These are phyloP conservation scores for Aspergillus pseudonomiae DNA, from an alignment of 2,329 filamentous ascomycete genomes.

Conservation along the genomic window DNA sequence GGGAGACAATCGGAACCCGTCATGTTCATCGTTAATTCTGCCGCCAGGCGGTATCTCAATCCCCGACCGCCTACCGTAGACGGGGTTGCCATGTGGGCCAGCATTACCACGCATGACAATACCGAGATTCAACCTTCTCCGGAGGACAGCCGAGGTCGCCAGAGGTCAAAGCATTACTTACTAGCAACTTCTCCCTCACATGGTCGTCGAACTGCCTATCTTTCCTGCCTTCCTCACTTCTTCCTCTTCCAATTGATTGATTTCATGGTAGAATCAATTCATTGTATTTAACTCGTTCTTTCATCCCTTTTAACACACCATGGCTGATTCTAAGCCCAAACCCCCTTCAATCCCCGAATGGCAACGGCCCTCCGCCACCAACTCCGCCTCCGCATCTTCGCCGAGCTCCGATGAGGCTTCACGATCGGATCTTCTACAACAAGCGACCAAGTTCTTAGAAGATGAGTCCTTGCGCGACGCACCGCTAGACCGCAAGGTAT, in stretches of 20 bases:
- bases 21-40: not conserved
- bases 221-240: not conserved
- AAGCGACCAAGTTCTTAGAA: conserved; percentile 75
- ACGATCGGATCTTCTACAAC: conserved; percentile 56
- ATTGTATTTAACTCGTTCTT: not conserved
- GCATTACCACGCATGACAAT: conserved; percentile 2
- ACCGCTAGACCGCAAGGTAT: conserved; percentile 70
- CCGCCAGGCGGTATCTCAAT: not conserved
- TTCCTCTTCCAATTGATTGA: conserved; percentile 9
- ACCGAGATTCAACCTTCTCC: not conserved
- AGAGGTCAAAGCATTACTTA: no score
- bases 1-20: not conserved
- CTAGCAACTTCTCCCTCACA: not conserved
- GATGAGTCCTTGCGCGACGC: conserved; percentile 72
- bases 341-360: conserved; percentile 42
- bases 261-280: not conserved
- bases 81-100: not conserved
- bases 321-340: conserved; percentile 40
- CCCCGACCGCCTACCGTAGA: not conserved
- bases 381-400: conserved; percentile 24
- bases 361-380: conserved; percentile 40
- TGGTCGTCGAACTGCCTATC: not conserved
- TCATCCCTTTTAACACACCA: conserved; percentile 17
- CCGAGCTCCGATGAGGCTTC: conserved; percentile 31
- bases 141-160: not conserved